Evolutionary conservation across 75 land plant genomes (phyloP).

Genomic region (Selaginella tamariscina): DNA sequence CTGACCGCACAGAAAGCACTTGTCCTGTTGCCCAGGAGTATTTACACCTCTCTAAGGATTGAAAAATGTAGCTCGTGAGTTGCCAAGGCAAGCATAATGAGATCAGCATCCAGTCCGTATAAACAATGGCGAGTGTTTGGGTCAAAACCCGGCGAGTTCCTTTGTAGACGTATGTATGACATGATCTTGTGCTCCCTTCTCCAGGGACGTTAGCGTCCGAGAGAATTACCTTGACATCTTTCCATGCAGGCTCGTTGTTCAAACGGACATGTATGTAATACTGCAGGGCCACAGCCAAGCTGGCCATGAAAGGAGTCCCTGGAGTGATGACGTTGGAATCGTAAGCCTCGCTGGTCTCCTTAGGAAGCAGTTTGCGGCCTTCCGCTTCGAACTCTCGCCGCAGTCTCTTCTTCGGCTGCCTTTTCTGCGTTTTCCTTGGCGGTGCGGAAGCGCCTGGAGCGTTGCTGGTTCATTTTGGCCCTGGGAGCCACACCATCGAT

Average conservation of each 20-base stretch:
- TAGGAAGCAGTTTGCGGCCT: constrained; percentile 31
- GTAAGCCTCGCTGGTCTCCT: constrained; percentile 52
- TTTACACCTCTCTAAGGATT: constrained; percentile 35
- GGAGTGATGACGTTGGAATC: constrained; percentile 97
- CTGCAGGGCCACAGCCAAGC: constrained; percentile 78
- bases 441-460: constrained; percentile 70
- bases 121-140: constrained; percentile 83
- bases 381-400: constrained; percentile 66
- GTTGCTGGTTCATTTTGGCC: constrained; percentile 91
- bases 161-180: constrained; percentile 77
- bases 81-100: constrained; percentile 92
- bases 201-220: constrained; percentile 93
- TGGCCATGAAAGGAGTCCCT: constrained; percentile 82
- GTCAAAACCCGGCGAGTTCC: constrained; percentile 79
- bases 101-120: constrained; percentile 96
- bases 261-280: constrained; percentile 67
- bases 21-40: constrained; percentile 77
- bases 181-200: constrained; percentile 91
- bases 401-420: constrained; percentile 74
- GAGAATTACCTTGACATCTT: constrained; percentile 53
- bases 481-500: constrained; percentile 96
- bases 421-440: constrained; percentile 80
- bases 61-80: constrained; percentile 94
- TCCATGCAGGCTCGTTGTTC: constrained; percentile 65
- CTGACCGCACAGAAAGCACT: constrained; percentile 94